A percentile compares a stretch with the other conserved stretches of the same genome.
Conservation (phyloP, 306 rosid species). For the Fragaria nilgerrensis region DNA sequence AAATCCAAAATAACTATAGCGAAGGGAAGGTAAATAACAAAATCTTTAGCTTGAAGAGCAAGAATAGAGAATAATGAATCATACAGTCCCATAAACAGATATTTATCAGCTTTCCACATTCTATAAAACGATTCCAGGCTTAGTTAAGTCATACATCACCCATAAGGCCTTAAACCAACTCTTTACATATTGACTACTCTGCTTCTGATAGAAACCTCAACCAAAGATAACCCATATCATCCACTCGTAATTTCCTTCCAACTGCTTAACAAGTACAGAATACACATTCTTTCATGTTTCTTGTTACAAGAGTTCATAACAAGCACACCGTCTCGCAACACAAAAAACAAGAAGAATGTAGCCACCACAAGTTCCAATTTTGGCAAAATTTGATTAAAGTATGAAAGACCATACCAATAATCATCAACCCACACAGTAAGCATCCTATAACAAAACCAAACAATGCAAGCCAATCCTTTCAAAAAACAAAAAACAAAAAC, state of each 20-base stretch:
- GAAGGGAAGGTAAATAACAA: not conserved
- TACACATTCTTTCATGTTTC: not conserved
- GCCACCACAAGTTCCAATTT: too few species aligned
- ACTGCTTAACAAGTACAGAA: not conserved
- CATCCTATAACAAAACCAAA: not conserved
- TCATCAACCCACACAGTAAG: not conserved
- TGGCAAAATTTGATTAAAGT: too few species aligned
- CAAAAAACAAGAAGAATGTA: not conserved
- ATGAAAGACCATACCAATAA: not conserved
- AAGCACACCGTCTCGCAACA: not conserved
- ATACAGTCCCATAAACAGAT: not conserved
- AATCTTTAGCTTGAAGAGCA: not conserved
- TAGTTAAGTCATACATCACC: not conserved
- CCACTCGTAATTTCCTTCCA: not conserved
- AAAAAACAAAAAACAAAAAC: not conserved
- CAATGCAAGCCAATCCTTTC: not conserved
- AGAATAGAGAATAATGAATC: not conserved
- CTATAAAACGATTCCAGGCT: not conserved
- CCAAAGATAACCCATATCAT: not conserved
- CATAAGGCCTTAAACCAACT: not conserved
- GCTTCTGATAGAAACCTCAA: not conserved
- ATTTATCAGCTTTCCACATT: not conserved
- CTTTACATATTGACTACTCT: not conserved
- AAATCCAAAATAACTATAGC: too few species aligned
- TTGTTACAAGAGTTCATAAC: not conserved